Base-by-base conservation (phyloP, 2,329 filamentous ascomycete genomes). In the Aspergillus quadricinctus region DNA sequence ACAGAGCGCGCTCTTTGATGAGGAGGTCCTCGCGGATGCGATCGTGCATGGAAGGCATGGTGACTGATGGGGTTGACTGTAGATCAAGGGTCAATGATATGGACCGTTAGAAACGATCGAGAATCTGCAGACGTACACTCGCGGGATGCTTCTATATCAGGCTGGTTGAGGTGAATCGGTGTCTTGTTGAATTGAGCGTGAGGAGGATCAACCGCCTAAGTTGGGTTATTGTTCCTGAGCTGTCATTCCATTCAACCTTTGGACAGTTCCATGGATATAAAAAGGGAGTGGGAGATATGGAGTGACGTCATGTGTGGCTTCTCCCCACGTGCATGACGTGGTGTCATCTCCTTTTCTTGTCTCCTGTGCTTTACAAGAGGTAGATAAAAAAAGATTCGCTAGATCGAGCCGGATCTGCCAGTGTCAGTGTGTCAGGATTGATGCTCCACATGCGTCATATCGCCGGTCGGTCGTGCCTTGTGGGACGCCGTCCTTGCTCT, bases 21-120 rank as follows among this genome's bases (percentile, higher is more conserved):
- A 70, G 59, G 50, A 74, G 63, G 49, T 73, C 71, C 14, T 72
- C 60, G 43, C 68, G 67, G 59, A 74, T 74, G 14, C 71, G 69
- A 23, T 74, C 69, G 66, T 73, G 68, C 48, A 74, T 74, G 35
- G 66, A 58, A 29, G 71, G 65, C 72, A 74, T 74, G 52, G 43
- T 59, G 41, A 23, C 9, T 19, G 41, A 45, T 23, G 19, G 40
- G 17, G 1, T 45, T 11, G 19, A 23, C 41, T 45, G 41, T 6
- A 35, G 41, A 11, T 21, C 3, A 23, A 45, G 4, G 21, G 21
- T 45, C 21, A 45, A 17, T 19, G 11, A 21, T 45, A 23, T 10
- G 17, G 19, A 23, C 8, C 35, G 8, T 4, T 23, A 21, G 2
- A 23, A 23, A 23, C 3, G 11, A 45, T 14, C 8, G 19, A 45